These are phyloP conservation scores for Trypethelium eluteriae DNA, from an alignment of 495 filamentous ascomycete species.

Conservation along the genomic window DNA sequence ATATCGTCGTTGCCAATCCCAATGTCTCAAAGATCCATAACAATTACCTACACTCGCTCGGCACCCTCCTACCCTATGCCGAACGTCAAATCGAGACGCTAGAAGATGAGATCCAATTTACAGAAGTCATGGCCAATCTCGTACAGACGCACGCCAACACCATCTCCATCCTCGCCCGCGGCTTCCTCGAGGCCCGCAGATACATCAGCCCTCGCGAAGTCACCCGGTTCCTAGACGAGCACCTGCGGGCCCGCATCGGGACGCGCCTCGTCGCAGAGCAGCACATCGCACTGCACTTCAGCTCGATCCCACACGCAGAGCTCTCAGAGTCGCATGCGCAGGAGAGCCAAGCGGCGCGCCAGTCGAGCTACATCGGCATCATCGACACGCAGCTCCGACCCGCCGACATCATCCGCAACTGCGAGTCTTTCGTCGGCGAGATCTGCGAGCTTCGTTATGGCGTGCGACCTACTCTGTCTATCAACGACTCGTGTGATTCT, in stretches of 20 bases:
- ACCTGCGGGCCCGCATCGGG: constrained; percentile 87
- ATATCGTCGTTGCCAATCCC: constrained; percentile 93
- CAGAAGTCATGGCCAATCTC: constrained; percentile 82
- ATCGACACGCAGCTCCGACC: constrained; percentile 89
- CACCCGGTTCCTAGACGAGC: constrained; percentile 85
- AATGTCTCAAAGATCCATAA: constrained; percentile 87
- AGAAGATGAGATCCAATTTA: constrained; percentile 84
- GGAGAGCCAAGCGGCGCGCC: constrained; percentile 42
- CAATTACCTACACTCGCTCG: constrained; percentile 88
- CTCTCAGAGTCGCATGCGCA: constrained; percentile 28
- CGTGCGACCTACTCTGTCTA: constrained; percentile 68
- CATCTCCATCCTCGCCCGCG: constrained; percentile 82
- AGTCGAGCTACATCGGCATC: constrained; percentile 78
- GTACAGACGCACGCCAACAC: constrained; percentile 90
- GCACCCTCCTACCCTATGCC: constrained; percentile 79
- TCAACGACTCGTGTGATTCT: constrained; percentile 67
- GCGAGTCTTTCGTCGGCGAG: constrained; percentile 83
- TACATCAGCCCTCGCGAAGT: constrained; percentile 77
- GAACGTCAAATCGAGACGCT: constrained; percentile 66
- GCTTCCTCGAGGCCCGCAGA: constrained; percentile 82
- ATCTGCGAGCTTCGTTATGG: constrained; percentile 96
- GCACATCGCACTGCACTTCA: constrained; percentile 87
- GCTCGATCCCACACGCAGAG: constrained; percentile 60
- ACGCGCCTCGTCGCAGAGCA: constrained; percentile 93
- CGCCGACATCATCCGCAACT: constrained; percentile 66